Base-by-base conservation (phyloP, 441 rosid genomes). In the Populus tomentosa region DNA sequence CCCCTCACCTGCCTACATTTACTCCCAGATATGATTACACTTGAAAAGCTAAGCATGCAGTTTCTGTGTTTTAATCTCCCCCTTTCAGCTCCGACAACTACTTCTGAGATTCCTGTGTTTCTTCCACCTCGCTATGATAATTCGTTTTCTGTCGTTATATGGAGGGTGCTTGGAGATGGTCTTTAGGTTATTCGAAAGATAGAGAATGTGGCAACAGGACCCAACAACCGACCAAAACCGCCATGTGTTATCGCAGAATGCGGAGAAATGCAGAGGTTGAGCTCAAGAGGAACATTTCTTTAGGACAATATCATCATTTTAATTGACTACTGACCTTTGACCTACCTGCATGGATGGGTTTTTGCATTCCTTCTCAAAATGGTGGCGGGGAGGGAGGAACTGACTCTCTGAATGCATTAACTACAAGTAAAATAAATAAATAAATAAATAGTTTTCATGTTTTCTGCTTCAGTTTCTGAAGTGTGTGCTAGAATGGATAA, bases 131-230 rank as follows among this genome's bases (percentile, higher is more conserved):
- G 0, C 36, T 33, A 4, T 11, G 53, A 32, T 30, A 24, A 24
- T 40, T 72, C 10, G 23, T 40, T 35, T 42, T 53, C 30, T 14
- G 20, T 32, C 4, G 20, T 64, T 36, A 3, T 74, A 73, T 77
- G 94, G 98, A 90, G 94, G 80, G 98, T 96, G 81, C 94, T 96
- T 0, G 99, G 98, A 40, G 98, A 96, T 53, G 97, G 98, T 63
- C 92, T 96, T 61, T 78, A 91, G 87, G 97, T 91, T 21, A 81
- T 93, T 71, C 84, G 97, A 81, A 95, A 93, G 87, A 91, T 94
- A 20, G 98, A 95, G 90, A 93, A 93, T 69, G 98, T 93, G 66
- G 99, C 97, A 32, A 83, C 94, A 0, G 97, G 97, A 85, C 97
- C 97, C 13, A 94, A 92, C 88, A 92, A 92, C 82, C 84, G 91